Evolutionary conservation across 2,329 filamentous ascomycete genomes (phyloP).

Genomic region (Colletotrichum tropicale): DNA sequence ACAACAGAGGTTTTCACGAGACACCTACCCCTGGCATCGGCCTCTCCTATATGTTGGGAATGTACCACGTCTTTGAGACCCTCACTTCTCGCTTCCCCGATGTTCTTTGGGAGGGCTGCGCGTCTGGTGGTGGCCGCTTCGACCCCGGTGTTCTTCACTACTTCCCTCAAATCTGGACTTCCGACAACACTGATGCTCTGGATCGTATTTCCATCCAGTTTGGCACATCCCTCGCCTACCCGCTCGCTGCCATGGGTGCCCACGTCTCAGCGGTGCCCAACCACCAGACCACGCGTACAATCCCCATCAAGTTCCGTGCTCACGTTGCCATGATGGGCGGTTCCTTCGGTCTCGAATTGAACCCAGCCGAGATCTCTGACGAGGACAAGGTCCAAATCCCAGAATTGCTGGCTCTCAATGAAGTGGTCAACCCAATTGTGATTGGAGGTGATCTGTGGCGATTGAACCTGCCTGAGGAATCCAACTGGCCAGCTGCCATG

Average conservation of each 20-base stretch:
- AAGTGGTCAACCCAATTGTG: conserved; percentile 63
- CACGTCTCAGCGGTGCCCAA: conserved; percentile 68
- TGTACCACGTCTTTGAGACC: conserved; percentile 66
- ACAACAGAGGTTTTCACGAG: conserved; percentile 70
- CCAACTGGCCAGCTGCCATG: conserved; percentile 66
- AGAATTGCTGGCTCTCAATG: conserved; percentile 55
- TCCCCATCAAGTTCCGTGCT: conserved; percentile 63
- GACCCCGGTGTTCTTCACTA: conserved; percentile 68
- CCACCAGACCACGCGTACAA: conserved; percentile 57
- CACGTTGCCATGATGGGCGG: conserved; percentile 74
- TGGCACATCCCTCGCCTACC: conserved; percentile 67
- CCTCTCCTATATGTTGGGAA: conserved; percentile 66
- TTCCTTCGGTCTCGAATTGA: conserved; percentile 68
- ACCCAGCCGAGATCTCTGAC: conserved; percentile 54
- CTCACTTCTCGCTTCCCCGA: conserved; percentile 65
- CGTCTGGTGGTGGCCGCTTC: conserved; percentile 68
- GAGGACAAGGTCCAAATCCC: conserved; percentile 61
- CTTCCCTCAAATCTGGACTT: conserved; percentile 70
- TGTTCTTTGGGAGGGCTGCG: conserved; percentile 70
- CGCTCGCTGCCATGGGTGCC: conserved; percentile 67
- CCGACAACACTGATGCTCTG: conserved; percentile 67
- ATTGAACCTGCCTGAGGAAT: conserved; percentile 59
- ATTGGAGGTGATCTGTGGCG: conserved; percentile 65
- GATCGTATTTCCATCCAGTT: conserved; percentile 67
- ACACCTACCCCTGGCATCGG: conserved; percentile 55